Evolutionary conservation across 2,329 filamentous ascomycete species (phyloP), one percentile per base, ranked within the genome.

Genomic region (Pleoardoris graminearum): DNA sequence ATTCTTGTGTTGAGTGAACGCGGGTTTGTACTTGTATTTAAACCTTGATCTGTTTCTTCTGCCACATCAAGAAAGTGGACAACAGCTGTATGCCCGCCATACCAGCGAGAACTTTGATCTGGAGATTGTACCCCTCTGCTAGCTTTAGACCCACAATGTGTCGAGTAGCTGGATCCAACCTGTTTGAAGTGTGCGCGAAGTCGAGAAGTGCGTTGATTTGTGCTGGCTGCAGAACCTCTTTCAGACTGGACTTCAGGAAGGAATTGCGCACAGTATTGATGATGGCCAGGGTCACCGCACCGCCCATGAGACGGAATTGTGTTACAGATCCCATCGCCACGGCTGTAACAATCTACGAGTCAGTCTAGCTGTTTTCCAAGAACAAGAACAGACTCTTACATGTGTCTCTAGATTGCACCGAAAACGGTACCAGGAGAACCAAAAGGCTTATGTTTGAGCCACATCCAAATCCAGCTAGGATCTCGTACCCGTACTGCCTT

Each of bases 261-360:
- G 5, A 6, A 39, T 39, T 22, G 19, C 17, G 17, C 19, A 16
- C 38, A 5, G 38, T 41, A 10, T 27, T 41, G 12, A 41, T 17
- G 23, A 27, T 27, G 8, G 38, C 21, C 16, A 41, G 38, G 2
- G 16, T 21, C 4, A 41, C 12, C 7, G 38, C 38, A 7, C 38
- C 38, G 11, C 38, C 38, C 38, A 41, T 25, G 8, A 41, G 6
- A 3, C 38, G 38, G 12, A 41, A 41, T 10, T 41, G 38, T 7
- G 21, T 41, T n/a, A 41, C 14, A 16, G 38, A 19, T 11, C 38
- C 38, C 23, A 41, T 41, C 39, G 48, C 48, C 7, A 51, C 50
- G 25, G 51, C 47, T 30, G 23, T 30, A 17, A 32, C 30, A 46
- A 68, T 35, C 39, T 33, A 29, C 46, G 2, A 35, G 30, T 22